Conservation (phyloP, 108 stramenopile genomes). For the Skeletonema menzelii region DNA sequence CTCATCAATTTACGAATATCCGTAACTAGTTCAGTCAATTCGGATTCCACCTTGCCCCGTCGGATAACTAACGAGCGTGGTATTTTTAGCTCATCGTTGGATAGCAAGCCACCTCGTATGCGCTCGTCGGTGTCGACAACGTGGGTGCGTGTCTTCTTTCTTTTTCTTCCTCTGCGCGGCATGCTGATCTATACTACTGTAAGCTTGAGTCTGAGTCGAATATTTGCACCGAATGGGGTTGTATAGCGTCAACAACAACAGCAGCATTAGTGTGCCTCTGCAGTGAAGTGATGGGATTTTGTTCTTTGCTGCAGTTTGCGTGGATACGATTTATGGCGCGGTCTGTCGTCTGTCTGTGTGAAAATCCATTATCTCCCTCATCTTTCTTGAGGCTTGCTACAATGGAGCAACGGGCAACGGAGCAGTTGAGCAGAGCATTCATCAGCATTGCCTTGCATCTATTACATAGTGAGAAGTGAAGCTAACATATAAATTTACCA, state of each 20-base stretch:
- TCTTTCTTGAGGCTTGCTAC: too few species aligned
- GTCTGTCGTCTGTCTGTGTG: too few species aligned
- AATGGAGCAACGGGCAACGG: too few species aligned
- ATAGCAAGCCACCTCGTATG: slow-evolving; percentile 39
- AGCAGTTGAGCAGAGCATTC: too few species aligned
- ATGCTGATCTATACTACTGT: slow-evolving; percentile 32
- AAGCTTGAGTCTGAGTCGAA: not conserved
- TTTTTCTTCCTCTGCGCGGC: slow-evolving; percentile 67
- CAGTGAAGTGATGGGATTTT: too few species aligned
- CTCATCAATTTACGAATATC: slow-evolving; percentile 94
- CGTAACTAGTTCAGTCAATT: slow-evolving; percentile 81
- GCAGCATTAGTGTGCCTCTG: too few species aligned
- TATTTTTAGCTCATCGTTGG: slow-evolving; percentile 59
- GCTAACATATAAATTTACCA: not conserved
- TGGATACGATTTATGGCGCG: too few species aligned
- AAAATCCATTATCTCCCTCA: too few species aligned
- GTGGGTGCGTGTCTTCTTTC: slow-evolving; percentile 90
- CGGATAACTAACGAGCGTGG: slow-evolving; percentile 82
- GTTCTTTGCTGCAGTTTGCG: too few species aligned
- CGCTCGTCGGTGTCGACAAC: slow-evolving; percentile 64
- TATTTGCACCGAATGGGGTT: not conserved
- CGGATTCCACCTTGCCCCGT: slow-evolving; percentile 75
- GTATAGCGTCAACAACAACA: not conserved
- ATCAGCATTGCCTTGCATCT: too few species aligned
- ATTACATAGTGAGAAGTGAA: too few species aligned